Conservation (phyloP, 345 rosid genomes). For the Viola odorata region DNA sequence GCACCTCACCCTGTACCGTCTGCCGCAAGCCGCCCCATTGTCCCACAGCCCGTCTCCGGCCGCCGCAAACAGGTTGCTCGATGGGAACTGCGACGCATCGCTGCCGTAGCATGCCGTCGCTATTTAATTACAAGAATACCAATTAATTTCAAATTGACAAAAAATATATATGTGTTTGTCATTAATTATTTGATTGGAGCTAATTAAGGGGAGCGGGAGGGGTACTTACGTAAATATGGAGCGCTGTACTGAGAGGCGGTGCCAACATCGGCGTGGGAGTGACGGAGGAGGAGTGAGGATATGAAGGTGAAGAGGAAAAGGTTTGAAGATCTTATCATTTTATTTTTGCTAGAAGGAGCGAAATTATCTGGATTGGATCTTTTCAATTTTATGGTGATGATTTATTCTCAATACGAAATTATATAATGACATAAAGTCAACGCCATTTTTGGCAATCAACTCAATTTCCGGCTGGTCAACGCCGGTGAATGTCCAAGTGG, state of each 20-base stretch:
- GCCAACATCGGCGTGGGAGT: constrained; percentile 35
- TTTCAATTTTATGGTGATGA: too few species aligned
- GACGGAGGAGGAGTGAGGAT: background rate
- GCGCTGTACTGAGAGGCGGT: constrained; percentile 40
- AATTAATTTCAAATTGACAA: too few species aligned
- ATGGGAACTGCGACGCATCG: constrained; percentile 46
- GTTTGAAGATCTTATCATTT: background rate
- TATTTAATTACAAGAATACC: background rate
- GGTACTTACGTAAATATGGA: constrained; percentile 48
- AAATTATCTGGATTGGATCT: too few species aligned
- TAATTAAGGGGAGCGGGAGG: too few species aligned
- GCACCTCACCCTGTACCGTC: constrained; percentile 55
- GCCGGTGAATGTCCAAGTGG: too few species aligned
- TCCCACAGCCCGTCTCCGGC: constrained; percentile 71
- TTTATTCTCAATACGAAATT: too few species aligned
- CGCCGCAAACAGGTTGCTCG: constrained; percentile 55
- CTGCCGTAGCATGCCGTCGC: constrained; percentile 41
- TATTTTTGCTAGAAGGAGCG: background rate
- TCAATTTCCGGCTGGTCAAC: too few species aligned
- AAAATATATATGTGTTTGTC: too few species aligned
- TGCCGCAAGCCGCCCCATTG: constrained; percentile 60
- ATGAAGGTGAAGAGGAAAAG: background rate
- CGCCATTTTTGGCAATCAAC: too few species aligned
- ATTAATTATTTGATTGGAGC: too few species aligned
- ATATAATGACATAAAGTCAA: too few species aligned